Percentiles rank a stretch among this genome's conserved stretches.
phyloP scores from a whole-genome alignment of 2,329 filamentous ascomycete genomes.

The Dendrostoma leiphaemia region DNA sequence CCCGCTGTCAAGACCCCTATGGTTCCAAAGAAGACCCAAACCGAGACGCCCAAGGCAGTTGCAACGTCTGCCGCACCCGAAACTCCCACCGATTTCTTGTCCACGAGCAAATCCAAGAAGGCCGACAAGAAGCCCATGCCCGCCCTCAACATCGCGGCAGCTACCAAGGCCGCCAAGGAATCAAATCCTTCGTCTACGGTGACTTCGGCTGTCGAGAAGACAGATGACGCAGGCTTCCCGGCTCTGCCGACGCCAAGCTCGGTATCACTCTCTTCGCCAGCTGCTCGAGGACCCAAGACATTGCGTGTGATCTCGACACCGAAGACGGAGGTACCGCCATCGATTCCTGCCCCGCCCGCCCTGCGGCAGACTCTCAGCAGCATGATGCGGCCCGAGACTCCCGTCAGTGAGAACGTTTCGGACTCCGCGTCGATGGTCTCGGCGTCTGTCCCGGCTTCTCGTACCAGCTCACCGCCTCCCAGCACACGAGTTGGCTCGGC shows the following conservation, averaged over 20 bases:
- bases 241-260: slow-evolving; percentile 49
- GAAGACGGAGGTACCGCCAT: slow-evolving; percentile 55
- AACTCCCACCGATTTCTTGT: background rate
- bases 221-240: slow-evolving; percentile 44
- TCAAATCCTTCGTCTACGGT: slow-evolving; percentile 28
- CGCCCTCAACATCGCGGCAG: slow-evolving; percentile 48
- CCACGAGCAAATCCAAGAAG: slow-evolving; percentile 23
- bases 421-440: slow-evolving; percentile 75
- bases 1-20: slow-evolving; percentile 32
- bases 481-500: slow-evolving; percentile 63
- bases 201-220: slow-evolving; percentile 31
- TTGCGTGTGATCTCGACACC: slow-evolving; percentile 68
- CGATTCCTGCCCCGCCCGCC: slow-evolving; percentile 33
- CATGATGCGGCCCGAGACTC: slow-evolving; percentile 64
- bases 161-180: slow-evolving; percentile 38
- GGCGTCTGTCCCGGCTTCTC: slow-evolving; percentile 63
- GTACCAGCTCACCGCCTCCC: slow-evolving; percentile 69
- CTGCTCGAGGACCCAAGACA: slow-evolving; percentile 58
- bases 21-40: slow-evolving; percentile 30
- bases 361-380: slow-evolving; percentile 42
- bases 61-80: slow-evolving; percentile 4
- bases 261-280: slow-evolving; percentile 50
- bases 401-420: slow-evolving; percentile 67
- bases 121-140: slow-evolving; percentile 37
- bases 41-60: slow-evolving; percentile 19